Evolutionary conservation across 192 early-diverging fungal genomes (phyloP).

Genomic region (Rhizoclosmatium sp.): DNA sequence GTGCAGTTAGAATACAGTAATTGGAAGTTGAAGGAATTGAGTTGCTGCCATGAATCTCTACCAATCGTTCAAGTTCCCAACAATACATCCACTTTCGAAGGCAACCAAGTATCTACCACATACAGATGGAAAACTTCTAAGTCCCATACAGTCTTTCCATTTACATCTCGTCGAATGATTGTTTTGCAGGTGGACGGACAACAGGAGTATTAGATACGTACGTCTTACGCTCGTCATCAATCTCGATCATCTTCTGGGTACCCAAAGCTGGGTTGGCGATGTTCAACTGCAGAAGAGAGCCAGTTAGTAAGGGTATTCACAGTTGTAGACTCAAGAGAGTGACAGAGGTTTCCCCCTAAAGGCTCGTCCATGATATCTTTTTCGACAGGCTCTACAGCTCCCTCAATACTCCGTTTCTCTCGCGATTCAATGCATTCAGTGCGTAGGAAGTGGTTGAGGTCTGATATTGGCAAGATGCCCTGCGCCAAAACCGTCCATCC

Average conservation of each 20-base stretch:
- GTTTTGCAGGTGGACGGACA: neutral
- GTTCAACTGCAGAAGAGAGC: constrained; percentile 78
- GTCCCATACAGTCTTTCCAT: neutral
- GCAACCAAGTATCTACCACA: neutral
- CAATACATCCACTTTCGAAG: neutral
- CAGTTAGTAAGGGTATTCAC: too few species aligned
- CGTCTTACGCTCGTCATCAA: constrained; percentile 96
- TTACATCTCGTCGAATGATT: neutral
- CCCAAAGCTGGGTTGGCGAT: constrained; percentile 98
- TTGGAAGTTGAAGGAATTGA: constrained; percentile 13
- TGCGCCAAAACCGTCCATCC: too few species aligned
- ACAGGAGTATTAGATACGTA: constrained; percentile 54
- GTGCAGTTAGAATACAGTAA: neutral
- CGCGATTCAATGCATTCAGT: too few species aligned
- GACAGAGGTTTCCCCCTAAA: too few species aligned
- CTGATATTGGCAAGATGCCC: too few species aligned
- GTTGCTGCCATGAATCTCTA: neutral
- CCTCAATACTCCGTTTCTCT: too few species aligned
- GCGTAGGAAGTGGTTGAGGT: too few species aligned
- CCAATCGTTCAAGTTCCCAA: neutral
- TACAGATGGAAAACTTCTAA: neutral
- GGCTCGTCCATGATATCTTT: too few species aligned
- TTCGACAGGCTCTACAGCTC: too few species aligned
- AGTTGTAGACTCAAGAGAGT: too few species aligned
- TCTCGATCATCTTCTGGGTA: constrained; percentile 96